Percentiles rank a stretch among this genome's conserved stretches.
Conservation (phyloP, 2,329 filamentous ascomycete genomes). For the Talaromyces sp. region DNA sequence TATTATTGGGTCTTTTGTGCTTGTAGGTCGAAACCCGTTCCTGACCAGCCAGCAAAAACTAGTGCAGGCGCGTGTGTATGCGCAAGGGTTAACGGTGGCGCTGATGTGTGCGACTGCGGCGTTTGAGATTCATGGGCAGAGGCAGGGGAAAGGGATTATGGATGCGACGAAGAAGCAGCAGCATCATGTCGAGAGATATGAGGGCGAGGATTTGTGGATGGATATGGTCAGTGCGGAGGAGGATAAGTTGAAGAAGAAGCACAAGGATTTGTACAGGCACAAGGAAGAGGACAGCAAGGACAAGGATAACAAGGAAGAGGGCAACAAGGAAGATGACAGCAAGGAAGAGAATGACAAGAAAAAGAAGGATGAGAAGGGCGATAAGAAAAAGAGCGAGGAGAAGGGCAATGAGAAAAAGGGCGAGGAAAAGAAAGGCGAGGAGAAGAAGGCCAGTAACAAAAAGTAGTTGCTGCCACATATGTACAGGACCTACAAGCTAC, state of each 20-base stretch:
- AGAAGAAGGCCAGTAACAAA: no score
- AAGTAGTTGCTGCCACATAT: no score
- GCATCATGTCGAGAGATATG: slow-evolving; percentile 68
- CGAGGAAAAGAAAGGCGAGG: no score
- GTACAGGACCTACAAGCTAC: no score
- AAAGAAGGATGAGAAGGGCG: not conserved
- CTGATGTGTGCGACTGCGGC: slow-evolving; percentile 76
- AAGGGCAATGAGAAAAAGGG: not conserved
- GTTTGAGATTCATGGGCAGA: slow-evolving; percentile 74
- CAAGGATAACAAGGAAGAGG: not conserved
- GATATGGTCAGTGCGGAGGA: slow-evolving; percentile 46
- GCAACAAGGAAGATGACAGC: no score
- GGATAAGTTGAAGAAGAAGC: slow-evolving; percentile 36
- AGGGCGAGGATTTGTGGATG: slow-evolving; percentile 88
- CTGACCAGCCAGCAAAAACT: slow-evolving; percentile 76
- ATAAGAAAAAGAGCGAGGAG: not conserved
- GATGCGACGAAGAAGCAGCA: slow-evolving; percentile 64
- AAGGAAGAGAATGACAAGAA: not conserved
- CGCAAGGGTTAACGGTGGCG: slow-evolving; percentile 79
- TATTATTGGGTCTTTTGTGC: slow-evolving; percentile 66
- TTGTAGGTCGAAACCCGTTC: slow-evolving; percentile 72
- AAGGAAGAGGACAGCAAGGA: slow-evolving; percentile 18
- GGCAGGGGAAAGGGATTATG: slow-evolving; percentile 53
- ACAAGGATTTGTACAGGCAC: slow-evolving; percentile 28
- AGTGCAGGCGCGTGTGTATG: slow-evolving; percentile 93